A percentile compares a stretch with the other conserved stretches of the same genome.
Evolutionary conservation across 2,329 filamentous ascomycete species (phyloP).

Genomic region (Epichloe festucae): DNA sequence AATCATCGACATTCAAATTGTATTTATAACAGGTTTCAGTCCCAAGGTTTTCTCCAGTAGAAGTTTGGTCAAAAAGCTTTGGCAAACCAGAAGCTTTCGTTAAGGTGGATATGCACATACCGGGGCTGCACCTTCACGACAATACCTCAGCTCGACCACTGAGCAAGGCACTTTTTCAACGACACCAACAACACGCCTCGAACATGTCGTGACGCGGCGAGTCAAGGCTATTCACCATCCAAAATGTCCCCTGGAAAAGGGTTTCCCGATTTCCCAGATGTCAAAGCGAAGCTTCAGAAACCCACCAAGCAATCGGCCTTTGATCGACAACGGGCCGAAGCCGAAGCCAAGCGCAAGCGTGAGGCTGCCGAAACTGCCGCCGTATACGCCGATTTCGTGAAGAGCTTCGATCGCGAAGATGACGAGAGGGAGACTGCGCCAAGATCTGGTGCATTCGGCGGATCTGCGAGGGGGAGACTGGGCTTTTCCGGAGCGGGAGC

Average conservation of each 20-base stretch:
- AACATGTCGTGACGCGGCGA: conserved; percentile 5
- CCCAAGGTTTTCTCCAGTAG: too few relatives aligned
- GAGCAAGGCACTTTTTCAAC: neutral
- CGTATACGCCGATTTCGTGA: conserved; percentile 77
- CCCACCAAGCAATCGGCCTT: conserved; percentile 76
- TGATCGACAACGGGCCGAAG: conserved; percentile 78
- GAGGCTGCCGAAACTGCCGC: conserved; percentile 81
- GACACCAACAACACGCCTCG: neutral
- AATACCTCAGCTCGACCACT: neutral
- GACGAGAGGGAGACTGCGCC: conserved; percentile 19
- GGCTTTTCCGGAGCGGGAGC: conserved; percentile 2
- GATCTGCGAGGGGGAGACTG: conserved; percentile 5
- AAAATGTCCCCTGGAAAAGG: conserved; percentile 36
- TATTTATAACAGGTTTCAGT: too few relatives aligned
- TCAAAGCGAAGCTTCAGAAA: conserved; percentile 65
- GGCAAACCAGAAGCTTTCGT: too few relatives aligned
- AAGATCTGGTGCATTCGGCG: conserved; percentile 11
- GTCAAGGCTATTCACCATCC: neutral
- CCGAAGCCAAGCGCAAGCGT: conserved; percentile 72
- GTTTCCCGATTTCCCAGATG: conserved; percentile 51
- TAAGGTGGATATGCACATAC: conserved; percentile 8
- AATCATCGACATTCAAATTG: too few relatives aligned
- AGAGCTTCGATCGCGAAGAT: conserved; percentile 56
- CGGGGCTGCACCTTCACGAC: conserved; percentile 3
- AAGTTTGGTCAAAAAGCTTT: too few relatives aligned